Evolutionary conservation across 2,329 filamentous ascomycete species (phyloP).

Genomic region (Aspergillus viridinutans): DNA sequence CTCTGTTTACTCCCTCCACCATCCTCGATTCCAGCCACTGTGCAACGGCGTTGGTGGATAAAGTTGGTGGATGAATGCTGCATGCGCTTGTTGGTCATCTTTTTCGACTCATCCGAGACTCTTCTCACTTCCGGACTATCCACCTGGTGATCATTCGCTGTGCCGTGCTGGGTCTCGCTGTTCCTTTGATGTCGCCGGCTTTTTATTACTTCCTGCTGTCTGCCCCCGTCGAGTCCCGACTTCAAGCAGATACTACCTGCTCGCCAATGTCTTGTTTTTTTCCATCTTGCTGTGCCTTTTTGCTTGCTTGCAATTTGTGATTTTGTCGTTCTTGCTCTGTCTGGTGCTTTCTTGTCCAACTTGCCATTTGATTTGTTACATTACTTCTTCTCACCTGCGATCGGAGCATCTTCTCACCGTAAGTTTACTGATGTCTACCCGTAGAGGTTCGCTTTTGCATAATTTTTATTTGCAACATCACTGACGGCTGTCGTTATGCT

Average conservation of each 20-base stretch:
- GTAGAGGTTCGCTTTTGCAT: background rate
- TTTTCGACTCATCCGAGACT: conserved; percentile 16
- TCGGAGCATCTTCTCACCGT: conserved; percentile 11
- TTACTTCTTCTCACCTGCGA: conserved; percentile 1
- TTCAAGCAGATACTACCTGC: background rate
- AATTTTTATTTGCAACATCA: background rate
- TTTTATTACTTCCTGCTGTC: conserved; percentile 1
- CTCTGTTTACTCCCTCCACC: conserved; percentile 30
- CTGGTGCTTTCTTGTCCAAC: conserved; percentile 1
- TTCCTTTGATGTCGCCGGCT: background rate
- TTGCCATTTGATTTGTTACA: background rate
- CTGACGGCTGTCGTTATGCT: conserved; percentile 1
- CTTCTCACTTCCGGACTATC: conserved; percentile 28
- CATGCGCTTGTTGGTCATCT: conserved; percentile 22
- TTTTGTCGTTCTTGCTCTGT: background rate
- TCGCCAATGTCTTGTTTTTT: conserved; percentile 1
- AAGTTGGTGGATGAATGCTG: conserved; percentile 13
- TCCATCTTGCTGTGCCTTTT: conserved; percentile 3
- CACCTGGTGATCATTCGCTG: conserved; percentile 6
- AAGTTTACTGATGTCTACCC: conserved; percentile 11
- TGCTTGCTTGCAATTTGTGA: conserved; percentile 5
- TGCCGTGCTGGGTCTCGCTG: conserved; percentile 12
- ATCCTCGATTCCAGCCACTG: conserved; percentile 23
- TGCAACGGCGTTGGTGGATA: conserved; percentile 17
- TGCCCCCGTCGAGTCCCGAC: background rate